Evolutionary conservation across 1,284 basidiomycete species (phyloP).

Genomic region (Tilletia indica): DNA sequence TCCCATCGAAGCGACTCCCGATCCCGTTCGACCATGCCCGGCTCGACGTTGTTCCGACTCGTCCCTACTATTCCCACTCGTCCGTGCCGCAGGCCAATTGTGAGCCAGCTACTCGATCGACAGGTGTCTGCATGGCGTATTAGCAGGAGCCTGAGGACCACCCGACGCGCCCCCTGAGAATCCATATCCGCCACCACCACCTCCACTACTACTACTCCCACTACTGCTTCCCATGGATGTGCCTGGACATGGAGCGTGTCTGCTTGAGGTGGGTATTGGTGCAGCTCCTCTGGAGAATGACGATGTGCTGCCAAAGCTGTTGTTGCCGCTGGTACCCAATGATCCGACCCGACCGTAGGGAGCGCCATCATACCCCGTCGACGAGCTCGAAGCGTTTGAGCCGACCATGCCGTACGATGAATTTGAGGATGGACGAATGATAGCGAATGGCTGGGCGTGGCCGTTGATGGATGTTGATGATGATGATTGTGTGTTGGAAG

Average conservation of each 20-base stretch:
- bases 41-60: too few species aligned
- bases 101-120: slow-evolving; percentile 25
- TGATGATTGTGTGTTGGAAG: not conserved
- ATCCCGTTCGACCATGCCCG: too few species aligned
- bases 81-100: not conserved
- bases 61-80: too few species aligned
- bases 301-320: not conserved
- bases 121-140: slow-evolving; percentile 40
- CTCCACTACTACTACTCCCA: slow-evolving; percentile 21
- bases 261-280: too few species aligned
- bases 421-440: slow-evolving; percentile 10
- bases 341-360: too few species aligned
- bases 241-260: too few species aligned
- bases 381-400: not conserved
- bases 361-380: not conserved
- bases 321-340: not conserved
- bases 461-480: not conserved
- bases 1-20: too few species aligned
- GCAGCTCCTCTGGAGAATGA: too few species aligned
- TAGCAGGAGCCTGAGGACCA: slow-evolving; percentile 31
- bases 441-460: slow-evolving; percentile 8
- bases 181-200: slow-evolving; percentile 20
- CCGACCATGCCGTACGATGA: not conserved
- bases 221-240: not conserved
- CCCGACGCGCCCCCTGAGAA: not conserved